Evolutionary conservation across 164 flowering plant genomes (phyloP).

Genomic region (Aristolochia californica): DNA sequence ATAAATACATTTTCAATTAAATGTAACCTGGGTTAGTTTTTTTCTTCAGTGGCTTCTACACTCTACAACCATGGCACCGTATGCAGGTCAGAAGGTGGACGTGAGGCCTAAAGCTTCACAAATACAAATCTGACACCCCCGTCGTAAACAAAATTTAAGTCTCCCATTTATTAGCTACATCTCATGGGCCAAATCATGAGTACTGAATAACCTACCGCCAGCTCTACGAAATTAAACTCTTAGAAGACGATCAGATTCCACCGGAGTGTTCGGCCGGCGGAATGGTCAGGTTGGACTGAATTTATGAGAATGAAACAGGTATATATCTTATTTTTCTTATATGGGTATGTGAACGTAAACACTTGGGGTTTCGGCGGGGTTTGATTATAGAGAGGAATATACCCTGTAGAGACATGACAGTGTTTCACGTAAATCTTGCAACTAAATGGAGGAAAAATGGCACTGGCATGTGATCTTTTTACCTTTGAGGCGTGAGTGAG

Average conservation of each 20-base stretch:
- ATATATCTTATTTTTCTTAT: too few species aligned
- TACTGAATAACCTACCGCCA: neutral
- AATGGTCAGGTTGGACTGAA: too few species aligned
- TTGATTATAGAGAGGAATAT: too few species aligned
- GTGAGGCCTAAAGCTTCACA: neutral
- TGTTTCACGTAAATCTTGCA: neutral
- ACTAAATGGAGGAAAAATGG: neutral
- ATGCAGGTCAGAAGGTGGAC: too few species aligned
- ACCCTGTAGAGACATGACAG: too few species aligned
- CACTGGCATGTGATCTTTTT: slow-evolving; percentile 19
- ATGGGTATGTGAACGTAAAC: too few species aligned
- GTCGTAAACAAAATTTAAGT: slow-evolving; percentile 1
- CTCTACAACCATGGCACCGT: neutral
- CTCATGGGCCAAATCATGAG: slow-evolving; percentile 5
- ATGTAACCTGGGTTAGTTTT: too few species aligned
- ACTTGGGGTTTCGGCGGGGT: too few species aligned
- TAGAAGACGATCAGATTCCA: slow-evolving; percentile 4
- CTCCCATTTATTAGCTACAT: slow-evolving; percentile 6
- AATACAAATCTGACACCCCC: neutral
- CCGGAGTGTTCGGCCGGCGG: too few species aligned
- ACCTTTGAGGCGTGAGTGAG: slow-evolving; percentile 4
- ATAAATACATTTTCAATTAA: neutral
- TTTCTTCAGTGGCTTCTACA: neutral
- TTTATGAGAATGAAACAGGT: too few species aligned
- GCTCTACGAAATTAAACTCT: slow-evolving; percentile 2